These are phyloP conservation scores for Aspergillus felis DNA, from an alignment of 2,329 filamentous ascomycete species.

Conservation along the genomic window DNA sequence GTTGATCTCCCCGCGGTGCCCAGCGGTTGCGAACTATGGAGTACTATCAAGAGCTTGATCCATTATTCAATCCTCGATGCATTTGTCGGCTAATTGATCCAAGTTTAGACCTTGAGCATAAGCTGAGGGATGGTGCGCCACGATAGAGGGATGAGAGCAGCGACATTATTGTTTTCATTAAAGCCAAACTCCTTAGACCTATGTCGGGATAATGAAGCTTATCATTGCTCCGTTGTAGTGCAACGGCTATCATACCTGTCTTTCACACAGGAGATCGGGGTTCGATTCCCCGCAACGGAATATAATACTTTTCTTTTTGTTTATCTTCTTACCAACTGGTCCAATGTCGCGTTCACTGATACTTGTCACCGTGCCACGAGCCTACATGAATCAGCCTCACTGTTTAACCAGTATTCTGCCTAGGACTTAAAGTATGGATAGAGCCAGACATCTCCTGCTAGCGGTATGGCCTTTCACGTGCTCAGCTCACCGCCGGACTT, in stretches of 20 bases:
- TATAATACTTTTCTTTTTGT: background rate
- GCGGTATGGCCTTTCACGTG: background rate
- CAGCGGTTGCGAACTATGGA: background rate
- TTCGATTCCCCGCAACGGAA: conserved; percentile 10
- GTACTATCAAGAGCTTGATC: no score
- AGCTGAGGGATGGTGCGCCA: no score
- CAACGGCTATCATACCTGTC: conserved; percentile 9
- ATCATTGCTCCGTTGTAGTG: conserved; percentile 5
- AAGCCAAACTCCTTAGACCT: no score
- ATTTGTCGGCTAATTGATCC: no score
- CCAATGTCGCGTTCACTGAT: background rate
- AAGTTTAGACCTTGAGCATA: no score
- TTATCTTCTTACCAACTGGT: background rate
- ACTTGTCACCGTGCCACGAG: background rate
- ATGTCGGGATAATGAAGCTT: background rate
- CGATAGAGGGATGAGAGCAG: no score
- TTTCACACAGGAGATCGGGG: conserved; percentile 9
- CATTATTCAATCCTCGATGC: no score
- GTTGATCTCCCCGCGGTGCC: background rate
- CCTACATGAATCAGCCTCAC: background rate
- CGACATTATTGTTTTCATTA: no score
- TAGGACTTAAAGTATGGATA: background rate
- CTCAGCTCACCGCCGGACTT: background rate
- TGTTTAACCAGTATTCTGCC: no score
- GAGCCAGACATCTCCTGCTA: background rate